phyloP scores from a whole-genome alignment of 768 basidiomycete genomes.

The Russula earlei region DNA sequence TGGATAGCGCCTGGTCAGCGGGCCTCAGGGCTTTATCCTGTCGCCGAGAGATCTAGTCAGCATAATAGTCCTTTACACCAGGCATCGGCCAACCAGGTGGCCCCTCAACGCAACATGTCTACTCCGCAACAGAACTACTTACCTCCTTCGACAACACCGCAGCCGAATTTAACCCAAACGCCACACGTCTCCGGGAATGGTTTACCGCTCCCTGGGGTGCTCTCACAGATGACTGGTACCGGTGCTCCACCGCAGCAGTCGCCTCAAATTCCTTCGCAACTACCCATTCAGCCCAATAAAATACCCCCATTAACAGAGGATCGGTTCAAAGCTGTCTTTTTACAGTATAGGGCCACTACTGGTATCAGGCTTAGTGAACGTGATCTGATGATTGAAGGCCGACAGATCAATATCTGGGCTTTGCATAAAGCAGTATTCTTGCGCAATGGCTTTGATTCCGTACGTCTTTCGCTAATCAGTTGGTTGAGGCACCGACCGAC shows the following conservation, averaged over 20 bases:
- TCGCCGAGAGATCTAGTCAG: conserved; percentile 2
- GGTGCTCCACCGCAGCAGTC: conserved; percentile 3
- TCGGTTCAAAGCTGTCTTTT: not conserved
- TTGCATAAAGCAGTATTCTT: conserved; percentile 1
- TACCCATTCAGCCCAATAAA: not conserved
- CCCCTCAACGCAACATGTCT: conserved; percentile 3
- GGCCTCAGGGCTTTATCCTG: conserved; percentile 1
- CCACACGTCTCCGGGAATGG: conserved; percentile 1
- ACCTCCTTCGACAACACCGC: not conserved
- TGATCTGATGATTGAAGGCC: not conserved
- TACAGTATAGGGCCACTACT: not conserved
- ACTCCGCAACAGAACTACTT: conserved; percentile 10
- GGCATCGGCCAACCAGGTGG: not conserved
- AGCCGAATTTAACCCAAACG: conserved; percentile 9
- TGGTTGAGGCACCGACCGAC: not conserved
- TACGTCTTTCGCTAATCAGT: not conserved
- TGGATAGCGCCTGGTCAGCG: conserved; percentile 1
- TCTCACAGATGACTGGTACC: not conserved
- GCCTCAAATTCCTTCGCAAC: not conserved
- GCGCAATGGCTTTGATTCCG: conserved; percentile 1
- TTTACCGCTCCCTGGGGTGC: not conserved
- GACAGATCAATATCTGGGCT: conserved; percentile 1
- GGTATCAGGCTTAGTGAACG: not conserved
- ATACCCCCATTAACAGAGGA: conserved; percentile 2
- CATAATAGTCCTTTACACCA: conserved; percentile 11